A percentile compares a stretch with the other conserved stretches of the same genome.
These are phyloP conservation scores for Hypoxylon subgilvum DNA, from an alignment of 495 filamentous ascomycete species.

Conservation along the genomic window DNA sequence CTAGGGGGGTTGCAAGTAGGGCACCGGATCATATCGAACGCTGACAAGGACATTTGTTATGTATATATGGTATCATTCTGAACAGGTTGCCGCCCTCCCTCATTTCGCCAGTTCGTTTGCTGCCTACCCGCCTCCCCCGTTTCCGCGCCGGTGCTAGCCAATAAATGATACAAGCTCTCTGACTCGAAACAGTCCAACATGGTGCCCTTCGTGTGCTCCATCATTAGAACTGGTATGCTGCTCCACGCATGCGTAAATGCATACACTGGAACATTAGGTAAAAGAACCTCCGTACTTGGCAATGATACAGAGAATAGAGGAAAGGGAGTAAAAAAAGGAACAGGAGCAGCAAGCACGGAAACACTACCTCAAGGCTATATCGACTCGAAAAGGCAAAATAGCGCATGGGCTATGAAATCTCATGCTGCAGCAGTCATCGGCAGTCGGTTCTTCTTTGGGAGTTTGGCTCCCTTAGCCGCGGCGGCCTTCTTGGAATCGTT, in stretches of 20 bases:
- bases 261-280: conserved; percentile 5
- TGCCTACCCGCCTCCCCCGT: not conserved
- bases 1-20: no score
- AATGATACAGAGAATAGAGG: conserved; percentile 7
- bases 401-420: not conserved
- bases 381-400: not conserved
- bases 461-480: conserved; percentile 39
- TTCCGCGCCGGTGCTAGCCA: not conserved
- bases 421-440: conserved; percentile 40
- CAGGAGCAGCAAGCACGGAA: not conserved
- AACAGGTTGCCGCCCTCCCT: conserved; percentile 8
- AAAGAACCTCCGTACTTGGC: not conserved
- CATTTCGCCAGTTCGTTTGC: conserved; percentile 14
- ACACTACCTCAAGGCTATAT: not conserved
- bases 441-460: conserved; percentile 48
- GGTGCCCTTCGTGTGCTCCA: not conserved
- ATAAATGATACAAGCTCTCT: not conserved
- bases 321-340: not conserved
- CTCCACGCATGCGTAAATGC: not conserved
- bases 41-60: not conserved
- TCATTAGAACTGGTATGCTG: not conserved
- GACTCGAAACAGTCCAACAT: not conserved
- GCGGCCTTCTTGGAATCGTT: conserved; percentile 44
- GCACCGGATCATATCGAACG: no score
- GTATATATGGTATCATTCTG: conserved; percentile 34